Evolutionary conservation across 768 basidiomycete species (phyloP), one percentile per base, ranked within the genome.

Genomic region (Suillus subluteus): DNA sequence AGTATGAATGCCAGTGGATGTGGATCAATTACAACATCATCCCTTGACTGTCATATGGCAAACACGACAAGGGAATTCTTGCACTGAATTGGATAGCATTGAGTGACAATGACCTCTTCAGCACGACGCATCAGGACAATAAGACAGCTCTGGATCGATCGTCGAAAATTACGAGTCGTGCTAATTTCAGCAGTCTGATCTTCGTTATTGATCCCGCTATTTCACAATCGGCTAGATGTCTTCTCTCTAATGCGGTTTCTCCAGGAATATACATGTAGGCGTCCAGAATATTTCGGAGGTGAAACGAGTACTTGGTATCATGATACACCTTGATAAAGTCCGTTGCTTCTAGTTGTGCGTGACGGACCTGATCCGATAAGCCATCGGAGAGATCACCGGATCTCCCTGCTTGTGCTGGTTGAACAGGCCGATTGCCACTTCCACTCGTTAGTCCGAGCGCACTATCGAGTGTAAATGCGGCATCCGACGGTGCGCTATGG

Each of bases 261-360:
- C 43, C 68, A 15, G 61, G 65, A 41, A 72, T 66, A 70, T 81
- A 85, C 30, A 71, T 71, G 82, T 88, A 89, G 16, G 81, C 79
- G 71, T 88, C 83, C 55, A 89, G 74, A 40, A 86, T 69, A 65
- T 78, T 82, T 55, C 88, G 81, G 16, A 89, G 73, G 67, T 77
- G 74, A 74, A 87, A 80, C 8, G 85, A 80, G 68, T 81, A 78
- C 44, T 73, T 67, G 38, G 82, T 80, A 68, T 88, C 86, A 70
- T 88, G 87, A 73, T 87, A 88, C 41, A 89, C 74, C 73, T 87
- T 88, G 78, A 89, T 83, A 69, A 85, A 79, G 70, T 89, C 87
- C 54, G 79, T 71, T 9, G 65, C 65, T 44, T 77, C 76, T 59
- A 84, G 64, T 23, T 71, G 71, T 13, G 68, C 63, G 38, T 37